Evolutionary conservation across 2,329 filamentous ascomycete genomes (phyloP), one percentile per base, ranked within the genome.

Genomic region (Leptographium galeiforme): DNA sequence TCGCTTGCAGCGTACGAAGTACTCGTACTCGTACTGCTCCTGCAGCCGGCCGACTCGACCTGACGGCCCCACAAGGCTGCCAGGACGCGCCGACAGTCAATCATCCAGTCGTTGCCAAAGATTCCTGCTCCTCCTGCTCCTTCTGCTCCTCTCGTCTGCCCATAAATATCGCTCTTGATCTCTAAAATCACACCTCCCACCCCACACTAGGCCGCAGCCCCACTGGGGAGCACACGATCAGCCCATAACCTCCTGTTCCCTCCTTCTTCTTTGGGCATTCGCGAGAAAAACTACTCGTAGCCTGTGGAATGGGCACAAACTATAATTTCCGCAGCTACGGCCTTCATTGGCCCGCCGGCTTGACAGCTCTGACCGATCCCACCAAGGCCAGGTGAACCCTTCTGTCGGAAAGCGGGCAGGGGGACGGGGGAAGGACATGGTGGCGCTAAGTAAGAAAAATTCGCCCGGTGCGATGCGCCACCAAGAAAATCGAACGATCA

Each of bases 201-300:
- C 19, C 25, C 14, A 13, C 19, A 6, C 13, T 33, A 32, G 25
- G 10, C 46, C n/a, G n/a, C 4, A 11, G 32, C 48, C 44, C 54
- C 45, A 44, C 47, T 44, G 34, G 38, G 33, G 36, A 51, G 52
- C 45, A 50, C 45, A 46, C 55, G 50, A 54, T 55, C 50, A 51
- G 52, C 55, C 52, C 52, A 56, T 51, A 18, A 34, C 46, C 16
- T 32, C 18, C 16, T 14, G 41, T 48, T 18, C 12, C 30, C 36
- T 48, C 45, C 47, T 54, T 54, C 47, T 49, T 33, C 34, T 45
- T 48, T 45, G n/a, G 50, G 50, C 32, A 16, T 14, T 19, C 39
- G 39, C 12, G 46, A 48, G 41, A 43, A 43, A 43, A 44, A 48
- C 25, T 25, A 25, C 25, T 25, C 25, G 38, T 48, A 38, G 44